Evolutionary conservation across 2,329 filamentous ascomycete species (phyloP).

Genomic region (Chaetoscypha palmicola): DNA sequence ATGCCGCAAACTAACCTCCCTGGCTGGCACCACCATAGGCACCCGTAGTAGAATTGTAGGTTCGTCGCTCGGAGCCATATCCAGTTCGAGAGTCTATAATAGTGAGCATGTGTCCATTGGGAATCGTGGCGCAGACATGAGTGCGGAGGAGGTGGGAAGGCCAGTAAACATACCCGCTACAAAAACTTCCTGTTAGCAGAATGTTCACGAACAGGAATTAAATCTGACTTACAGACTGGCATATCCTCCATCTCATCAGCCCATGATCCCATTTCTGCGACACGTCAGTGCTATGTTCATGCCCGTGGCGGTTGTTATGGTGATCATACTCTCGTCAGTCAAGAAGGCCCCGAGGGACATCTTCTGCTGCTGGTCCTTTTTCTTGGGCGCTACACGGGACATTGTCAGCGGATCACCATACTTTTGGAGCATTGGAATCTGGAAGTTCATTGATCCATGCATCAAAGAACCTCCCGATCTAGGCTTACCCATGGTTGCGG

Average conservation of each 20-base stretch:
- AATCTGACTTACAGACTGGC: constrained; percentile 31
- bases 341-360: constrained; percentile 97
- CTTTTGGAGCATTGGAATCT: no score
- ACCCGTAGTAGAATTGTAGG: constrained; percentile 29
- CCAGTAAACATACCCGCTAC: constrained; percentile 29
- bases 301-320: constrained; percentile 14
- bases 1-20: constrained; percentile 25
- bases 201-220: background rate
- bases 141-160: background rate
- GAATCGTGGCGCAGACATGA: background rate
- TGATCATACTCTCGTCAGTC: constrained; percentile 72
- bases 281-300: constrained; percentile 34
- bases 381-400: constrained; percentile 66
- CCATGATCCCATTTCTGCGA: constrained; percentile 76
- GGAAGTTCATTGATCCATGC: no score
- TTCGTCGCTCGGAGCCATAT: constrained; percentile 30
- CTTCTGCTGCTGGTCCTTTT: constrained; percentile 79
- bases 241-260: constrained; percentile 95
- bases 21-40: constrained; percentile 26
- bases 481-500: constrained; percentile 56
- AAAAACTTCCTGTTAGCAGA: constrained; percentile 23
- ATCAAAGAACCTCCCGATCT: no score
- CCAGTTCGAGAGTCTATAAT: constrained; percentile 30
- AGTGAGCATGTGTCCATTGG: constrained; percentile 11
- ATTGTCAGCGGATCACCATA: constrained; percentile 40